Evolutionary conservation across 768 basidiomycete genomes (phyloP).

Genomic region (Mycena pura): DNA sequence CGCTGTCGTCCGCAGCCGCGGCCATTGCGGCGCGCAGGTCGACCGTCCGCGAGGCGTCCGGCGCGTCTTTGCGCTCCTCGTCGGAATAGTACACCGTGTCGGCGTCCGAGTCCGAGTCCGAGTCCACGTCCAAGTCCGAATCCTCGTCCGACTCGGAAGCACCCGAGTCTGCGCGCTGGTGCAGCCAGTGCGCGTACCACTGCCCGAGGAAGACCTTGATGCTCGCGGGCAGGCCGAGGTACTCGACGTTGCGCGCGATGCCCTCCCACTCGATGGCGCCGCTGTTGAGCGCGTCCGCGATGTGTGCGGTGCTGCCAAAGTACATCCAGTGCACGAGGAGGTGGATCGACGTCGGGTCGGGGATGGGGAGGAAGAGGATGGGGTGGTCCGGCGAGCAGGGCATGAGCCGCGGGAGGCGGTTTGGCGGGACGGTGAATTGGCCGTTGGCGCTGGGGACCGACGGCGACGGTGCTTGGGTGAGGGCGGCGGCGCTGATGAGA

Average conservation of each 20-base stretch:
- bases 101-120: constrained; percentile 41
- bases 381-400: constrained; percentile 73
- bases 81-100: constrained; percentile 31
- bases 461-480: constrained; percentile 29
- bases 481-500: constrained; percentile 50
- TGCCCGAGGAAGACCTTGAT: constrained; percentile 79
- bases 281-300: constrained; percentile 70
- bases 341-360: constrained; percentile 75
- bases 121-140: too few species aligned
- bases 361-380: constrained; percentile 74
- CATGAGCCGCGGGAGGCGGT: constrained; percentile 70
- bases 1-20: constrained; percentile 47
- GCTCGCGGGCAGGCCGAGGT: constrained; percentile 76
- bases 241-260: constrained; percentile 88
- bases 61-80: constrained; percentile 38
- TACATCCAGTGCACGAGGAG: constrained; percentile 83
- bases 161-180: constrained; percentile 37
- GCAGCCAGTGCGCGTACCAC: constrained; percentile 76
- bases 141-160: constrained; percentile 32
- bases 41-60: constrained; percentile 29
- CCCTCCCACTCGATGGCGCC: constrained; percentile 84
- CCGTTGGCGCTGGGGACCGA: constrained; percentile 37
- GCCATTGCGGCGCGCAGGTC: constrained; percentile 34
- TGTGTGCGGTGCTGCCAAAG: constrained; percentile 70
- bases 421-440: constrained; percentile 50